Base-by-base conservation (phyloP, 23 red algal genomes). In the Agarophyton chilense region DNA sequence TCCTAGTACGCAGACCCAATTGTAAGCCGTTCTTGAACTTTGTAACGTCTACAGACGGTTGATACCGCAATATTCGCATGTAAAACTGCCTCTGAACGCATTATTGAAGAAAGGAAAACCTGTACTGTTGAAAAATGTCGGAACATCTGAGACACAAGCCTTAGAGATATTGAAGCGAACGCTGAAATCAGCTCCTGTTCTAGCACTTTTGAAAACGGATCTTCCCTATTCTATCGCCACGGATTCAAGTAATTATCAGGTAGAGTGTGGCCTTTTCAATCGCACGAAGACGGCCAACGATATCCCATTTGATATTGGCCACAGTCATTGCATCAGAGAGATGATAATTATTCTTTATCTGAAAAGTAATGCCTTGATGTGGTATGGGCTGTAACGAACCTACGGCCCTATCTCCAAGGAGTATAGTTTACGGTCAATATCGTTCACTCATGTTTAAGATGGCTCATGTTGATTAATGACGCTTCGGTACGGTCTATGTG, bases 211-310 rank as follows among this genome's bases (percentile, higher is more conserved):
- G 7, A 64, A 47, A 58, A 6, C 45, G 44, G 76, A 81, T n/a
- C 24, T 52, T 9, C 34, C 33, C 52, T 81, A 12, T 58, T 52
- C 52, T 14, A 43, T 81, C 45, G 52, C 9, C 60, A 70, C 38
- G 53, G 81, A 85, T 38, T 52, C 81, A 73, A 44, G 50, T 22
- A 26, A 64, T 19, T 45, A 85, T 12, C 81, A 85, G 42, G 35
- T 85, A 16, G 50, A 56, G 61, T 64, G 35, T 63, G 46, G 7
- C 28, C 28, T 85, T 11, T 63, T 61, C 81, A 85, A 47, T 40
- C 52, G 17, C 17, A 85, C 19, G 21, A 34, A 38, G 60, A 85
- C 13, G 56, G 81, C 7, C 7, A 85, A 22, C n/a, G 54, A 12
- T 35, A 63, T 35, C 81, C 81, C 61, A 32, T 85, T 25, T 8